Percentiles rank a stretch among this genome's conserved stretches.
Evolutionary conservation across 2,329 filamentous ascomycete species (phyloP).

Genomic region (Pyricularia sp.): DNA sequence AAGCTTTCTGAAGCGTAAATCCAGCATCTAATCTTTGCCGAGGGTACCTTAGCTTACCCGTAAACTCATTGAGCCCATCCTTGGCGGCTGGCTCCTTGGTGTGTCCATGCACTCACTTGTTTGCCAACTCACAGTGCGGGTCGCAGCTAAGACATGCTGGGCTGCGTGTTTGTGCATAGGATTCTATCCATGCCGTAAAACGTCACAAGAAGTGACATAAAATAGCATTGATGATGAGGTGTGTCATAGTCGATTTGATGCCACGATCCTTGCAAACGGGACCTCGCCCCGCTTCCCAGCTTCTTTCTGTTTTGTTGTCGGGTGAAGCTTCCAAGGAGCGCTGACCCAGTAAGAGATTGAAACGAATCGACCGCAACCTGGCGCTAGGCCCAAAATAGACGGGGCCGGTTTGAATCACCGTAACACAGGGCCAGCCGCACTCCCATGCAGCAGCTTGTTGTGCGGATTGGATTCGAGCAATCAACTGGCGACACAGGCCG

Average conservation of each 20-base stretch:
- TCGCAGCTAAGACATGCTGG: neutral
- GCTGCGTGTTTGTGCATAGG: neutral
- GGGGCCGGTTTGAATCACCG: conserved; percentile 2
- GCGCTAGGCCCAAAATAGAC: conserved; percentile 3
- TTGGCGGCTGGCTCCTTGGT: neutral
- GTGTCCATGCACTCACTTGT: neutral
- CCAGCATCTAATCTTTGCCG: neutral
- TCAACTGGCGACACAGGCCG: neutral
- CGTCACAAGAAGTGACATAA: neutral
- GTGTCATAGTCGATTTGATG: neutral
- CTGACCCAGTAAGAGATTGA: neutral
- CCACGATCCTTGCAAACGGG: neutral
- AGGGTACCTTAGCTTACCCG: neutral
- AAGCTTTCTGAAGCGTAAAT: neutral
- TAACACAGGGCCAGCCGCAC: neutral
- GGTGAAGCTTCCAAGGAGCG: neutral
- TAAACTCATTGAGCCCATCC: neutral
- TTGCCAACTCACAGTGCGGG: neutral
- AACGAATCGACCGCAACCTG: neutral
- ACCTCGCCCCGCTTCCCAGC: neutral
- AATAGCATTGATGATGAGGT: neutral
- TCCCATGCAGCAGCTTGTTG: neutral
- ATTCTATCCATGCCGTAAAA: neutral
- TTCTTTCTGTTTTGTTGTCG: neutral
- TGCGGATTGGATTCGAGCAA: neutral